Conservation (phyloP, 1,284 basidiomycete species). For the Apiotrichum sp. region DNA sequence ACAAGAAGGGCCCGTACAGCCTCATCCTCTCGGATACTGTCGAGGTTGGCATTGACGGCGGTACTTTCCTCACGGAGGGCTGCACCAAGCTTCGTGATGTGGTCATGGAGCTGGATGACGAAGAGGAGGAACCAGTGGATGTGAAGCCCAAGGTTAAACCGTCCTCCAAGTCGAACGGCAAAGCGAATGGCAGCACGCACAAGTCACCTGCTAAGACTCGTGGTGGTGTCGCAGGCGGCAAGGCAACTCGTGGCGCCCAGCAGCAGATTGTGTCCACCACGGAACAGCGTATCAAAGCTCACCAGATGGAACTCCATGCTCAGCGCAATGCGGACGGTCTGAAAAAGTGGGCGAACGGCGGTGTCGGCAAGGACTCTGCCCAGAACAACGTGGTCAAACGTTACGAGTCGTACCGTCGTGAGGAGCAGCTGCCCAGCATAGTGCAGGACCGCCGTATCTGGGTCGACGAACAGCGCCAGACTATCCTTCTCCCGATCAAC, state of each 20-base stretch:
- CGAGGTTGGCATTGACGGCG: slow-evolving; percentile 63
- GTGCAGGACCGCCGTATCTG: slow-evolving; percentile 76
- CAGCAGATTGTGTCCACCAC: slow-evolving; percentile 68
- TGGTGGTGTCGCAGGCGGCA: slow-evolving; percentile 58
- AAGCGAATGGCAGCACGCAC: slow-evolving; percentile 5
- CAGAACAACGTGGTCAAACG: slow-evolving; percentile 76
- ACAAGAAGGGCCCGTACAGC: slow-evolving; percentile 69
- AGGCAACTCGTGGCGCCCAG: slow-evolving; percentile 60
- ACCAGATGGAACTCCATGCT: slow-evolving; percentile 79
- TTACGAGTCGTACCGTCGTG: slow-evolving; percentile 95
- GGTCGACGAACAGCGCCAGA: slow-evolving; percentile 83
- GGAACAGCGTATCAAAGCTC: slow-evolving; percentile 68
- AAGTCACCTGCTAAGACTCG: slow-evolving; percentile 30
- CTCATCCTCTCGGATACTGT: slow-evolving; percentile 88
- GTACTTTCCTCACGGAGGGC: slow-evolving; percentile 73
- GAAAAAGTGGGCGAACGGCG: slow-evolving; percentile 64
- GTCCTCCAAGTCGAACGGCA: slow-evolving; percentile 47
- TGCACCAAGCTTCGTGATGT: slow-evolving; percentile 77
- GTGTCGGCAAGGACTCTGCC: slow-evolving; percentile 57
- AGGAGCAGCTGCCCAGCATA: slow-evolving; percentile 76
- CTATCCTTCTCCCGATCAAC: slow-evolving; percentile 86
- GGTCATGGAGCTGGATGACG: slow-evolving; percentile 66
- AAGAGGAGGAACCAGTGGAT: slow-evolving; percentile 48
- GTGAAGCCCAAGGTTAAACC: slow-evolving; percentile 54
- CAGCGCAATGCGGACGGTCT: slow-evolving; percentile 76